A percentile compares a stretch with the other conserved stretches of the same genome.
phyloP scores from a whole-genome alignment of 768 basidiomycete species.

The Amylocystis lapponica region DNA sequence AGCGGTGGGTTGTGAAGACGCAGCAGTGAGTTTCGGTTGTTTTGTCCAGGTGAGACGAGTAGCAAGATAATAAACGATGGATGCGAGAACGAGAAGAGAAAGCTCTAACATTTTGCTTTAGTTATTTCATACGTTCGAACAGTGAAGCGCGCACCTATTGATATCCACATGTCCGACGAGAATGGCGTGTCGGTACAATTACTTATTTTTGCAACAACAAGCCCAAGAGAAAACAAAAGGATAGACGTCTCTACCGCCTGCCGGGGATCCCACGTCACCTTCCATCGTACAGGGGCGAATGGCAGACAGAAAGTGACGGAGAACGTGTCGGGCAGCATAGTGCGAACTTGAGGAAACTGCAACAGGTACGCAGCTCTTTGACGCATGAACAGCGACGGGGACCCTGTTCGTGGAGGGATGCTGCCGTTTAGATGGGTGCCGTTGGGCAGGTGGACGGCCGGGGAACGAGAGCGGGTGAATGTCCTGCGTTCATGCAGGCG shows the following conservation, averaged over 20 bases:
- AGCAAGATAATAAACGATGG: conserved; percentile 58
- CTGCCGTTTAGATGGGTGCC: conserved; percentile 30
- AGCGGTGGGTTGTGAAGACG: conserved; percentile 8
- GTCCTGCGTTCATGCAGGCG: conserved; percentile 31
- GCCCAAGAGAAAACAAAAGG: conserved; percentile 57
- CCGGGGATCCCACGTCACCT: conserved; percentile 55
- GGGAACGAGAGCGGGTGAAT: conserved; percentile 74
- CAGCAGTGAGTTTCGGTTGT: conserved; percentile 9
- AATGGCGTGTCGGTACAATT: conserved; percentile 23
- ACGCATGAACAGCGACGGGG: conserved; percentile 41
- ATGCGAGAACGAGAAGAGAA: conserved; percentile 44
- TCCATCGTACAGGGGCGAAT: conserved; percentile 33
- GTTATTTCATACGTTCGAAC: neutral
- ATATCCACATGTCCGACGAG: conserved; percentile 31
- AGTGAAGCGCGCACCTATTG: conserved; percentile 38
- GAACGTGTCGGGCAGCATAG: conserved; percentile 44
- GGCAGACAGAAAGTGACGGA: conserved; percentile 42
- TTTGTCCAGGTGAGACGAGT: conserved; percentile 46
- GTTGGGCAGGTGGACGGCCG: conserved; percentile 34
- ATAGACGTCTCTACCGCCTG: conserved; percentile 59
- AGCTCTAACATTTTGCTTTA: conserved; percentile 40
- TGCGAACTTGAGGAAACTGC: conserved; percentile 18
- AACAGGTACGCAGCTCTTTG: conserved; percentile 27
- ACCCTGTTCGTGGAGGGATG: conserved; percentile 29
- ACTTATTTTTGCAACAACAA: conserved; percentile 46